These are phyloP conservation scores for Somion occarium DNA, from an alignment of 1,284 basidiomycete genomes.

Conservation along the genomic window DNA sequence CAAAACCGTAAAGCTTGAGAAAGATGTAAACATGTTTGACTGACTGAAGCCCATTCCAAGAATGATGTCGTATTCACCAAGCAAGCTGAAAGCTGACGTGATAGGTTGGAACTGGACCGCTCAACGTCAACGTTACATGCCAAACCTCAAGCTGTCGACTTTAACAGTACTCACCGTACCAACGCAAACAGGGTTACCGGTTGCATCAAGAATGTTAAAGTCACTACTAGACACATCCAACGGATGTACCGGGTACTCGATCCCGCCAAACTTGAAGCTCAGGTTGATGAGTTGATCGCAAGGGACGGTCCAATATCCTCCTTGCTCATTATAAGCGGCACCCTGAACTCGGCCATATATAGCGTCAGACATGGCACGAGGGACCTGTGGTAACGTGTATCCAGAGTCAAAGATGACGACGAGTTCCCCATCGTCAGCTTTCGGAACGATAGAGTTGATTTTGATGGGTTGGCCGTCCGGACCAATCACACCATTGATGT, in stretches of 20 bases:
- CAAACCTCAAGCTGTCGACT: neutral
- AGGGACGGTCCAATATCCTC: constrained; percentile 66
- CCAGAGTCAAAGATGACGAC: constrained; percentile 77
- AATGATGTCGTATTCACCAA: constrained; percentile 77
- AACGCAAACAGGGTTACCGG: constrained; percentile 60
- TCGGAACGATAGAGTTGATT: constrained; percentile 60
- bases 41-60: constrained; percentile 76
- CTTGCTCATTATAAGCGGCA: constrained; percentile 56
- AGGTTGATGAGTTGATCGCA: constrained; percentile 69
- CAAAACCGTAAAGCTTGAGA: neutral
- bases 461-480: constrained; percentile 64
- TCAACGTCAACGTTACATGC: neutral
- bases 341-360: constrained; percentile 78
- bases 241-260: constrained; percentile 66
- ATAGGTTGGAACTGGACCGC: constrained; percentile 68
- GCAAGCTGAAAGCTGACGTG: constrained; percentile 69
- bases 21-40: constrained; percentile 21
- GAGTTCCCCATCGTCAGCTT: constrained; percentile 31
- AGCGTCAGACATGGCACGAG: constrained; percentile 67
- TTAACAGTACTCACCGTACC: constrained; percentile 49
- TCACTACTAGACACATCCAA: constrained; percentile 68
- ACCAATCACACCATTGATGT: constrained; percentile 60
- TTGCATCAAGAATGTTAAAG: constrained; percentile 46
- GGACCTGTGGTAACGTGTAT: constrained; percentile 66
- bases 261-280: constrained; percentile 65